phyloP scores from a whole-genome alignment of 164 flowering plant genomes.

The Vitis amurensis region DNA sequence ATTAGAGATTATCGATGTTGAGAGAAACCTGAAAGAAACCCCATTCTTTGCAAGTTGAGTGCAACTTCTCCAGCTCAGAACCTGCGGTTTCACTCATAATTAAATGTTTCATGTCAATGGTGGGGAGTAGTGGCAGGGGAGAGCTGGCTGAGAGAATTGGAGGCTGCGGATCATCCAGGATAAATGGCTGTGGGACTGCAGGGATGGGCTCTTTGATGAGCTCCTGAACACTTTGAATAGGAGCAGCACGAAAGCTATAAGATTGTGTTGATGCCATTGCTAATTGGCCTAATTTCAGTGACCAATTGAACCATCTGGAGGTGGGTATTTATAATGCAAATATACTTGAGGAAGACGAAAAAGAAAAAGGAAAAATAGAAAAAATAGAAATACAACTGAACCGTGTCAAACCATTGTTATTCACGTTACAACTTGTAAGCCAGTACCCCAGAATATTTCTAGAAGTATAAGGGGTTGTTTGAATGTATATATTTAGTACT shows the following conservation, averaged over 20 bases:
- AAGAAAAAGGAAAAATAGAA: too few species aligned
- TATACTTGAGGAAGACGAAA: too few species aligned
- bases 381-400: too few species aligned
- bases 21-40: constrained; percentile 46
- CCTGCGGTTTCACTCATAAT: background rate
- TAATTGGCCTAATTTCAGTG: too few species aligned
- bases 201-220: constrained; percentile 15
- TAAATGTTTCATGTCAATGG: constrained; percentile 20
- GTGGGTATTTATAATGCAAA: too few species aligned
- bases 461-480: too few species aligned
- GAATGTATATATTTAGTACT: too few species aligned
- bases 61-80: constrained; percentile 33
- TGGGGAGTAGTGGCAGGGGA: constrained; percentile 8
- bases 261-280: constrained; percentile 4
- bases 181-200: constrained; percentile 8
- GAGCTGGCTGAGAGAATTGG: background rate
- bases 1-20: background rate
- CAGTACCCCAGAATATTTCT: too few species aligned
- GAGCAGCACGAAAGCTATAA: background rate
- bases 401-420: too few species aligned
- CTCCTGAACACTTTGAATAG: constrained; percentile 20
- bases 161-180: constrained; percentile 3
- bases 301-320: too few species aligned
- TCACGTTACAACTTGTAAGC: too few species aligned
- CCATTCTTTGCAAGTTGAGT: constrained; percentile 44